Percentiles rank a stretch among this genome's conserved stretches.
These are phyloP conservation scores for Xylona heveae DNA, from an alignment of 495 filamentous ascomycete species.

Conservation along the genomic window DNA sequence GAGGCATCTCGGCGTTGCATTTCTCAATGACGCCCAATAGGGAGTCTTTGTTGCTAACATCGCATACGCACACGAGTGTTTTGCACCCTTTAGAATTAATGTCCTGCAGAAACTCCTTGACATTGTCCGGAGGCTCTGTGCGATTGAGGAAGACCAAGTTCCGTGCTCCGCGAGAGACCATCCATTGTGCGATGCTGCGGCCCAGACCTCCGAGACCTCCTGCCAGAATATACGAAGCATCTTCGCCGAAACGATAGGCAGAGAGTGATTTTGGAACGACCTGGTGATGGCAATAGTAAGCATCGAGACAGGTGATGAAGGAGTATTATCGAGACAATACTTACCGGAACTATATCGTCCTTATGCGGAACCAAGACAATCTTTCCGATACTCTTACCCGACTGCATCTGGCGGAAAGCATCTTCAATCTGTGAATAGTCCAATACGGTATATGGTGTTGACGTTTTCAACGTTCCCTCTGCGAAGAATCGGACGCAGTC, in stretches of 20 bases:
- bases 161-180: slow-evolving; percentile 20
- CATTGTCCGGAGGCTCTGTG: slow-evolving; percentile 12
- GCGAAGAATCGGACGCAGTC: no score
- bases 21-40: slow-evolving; percentile 5
- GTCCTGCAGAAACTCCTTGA: no score
- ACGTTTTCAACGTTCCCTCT: no score
- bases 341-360: no score
- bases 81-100: no score
- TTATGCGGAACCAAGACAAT: slow-evolving; percentile 25
- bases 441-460: no score
- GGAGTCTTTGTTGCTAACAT: slow-evolving; percentile 15
- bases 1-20: slow-evolving; percentile 17
- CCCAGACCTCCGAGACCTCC: slow-evolving; percentile 25
- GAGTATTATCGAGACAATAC: no score
- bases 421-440: slow-evolving; percentile 19
- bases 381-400: slow-evolving; percentile 33
- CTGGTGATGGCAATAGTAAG: no score
- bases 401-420: slow-evolving; percentile 35
- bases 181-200: slow-evolving; percentile 15
- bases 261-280: no score
- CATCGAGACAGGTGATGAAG: no score
- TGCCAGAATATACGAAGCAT: slow-evolving; percentile 25
- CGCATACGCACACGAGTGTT: slow-evolving; percentile 17
- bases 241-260: no score
- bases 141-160: slow-evolving; percentile 21